Evolutionary conservation across 2,329 filamentous ascomycete genomes (phyloP).

Genomic region (Didymosphaeria variabile): DNA sequence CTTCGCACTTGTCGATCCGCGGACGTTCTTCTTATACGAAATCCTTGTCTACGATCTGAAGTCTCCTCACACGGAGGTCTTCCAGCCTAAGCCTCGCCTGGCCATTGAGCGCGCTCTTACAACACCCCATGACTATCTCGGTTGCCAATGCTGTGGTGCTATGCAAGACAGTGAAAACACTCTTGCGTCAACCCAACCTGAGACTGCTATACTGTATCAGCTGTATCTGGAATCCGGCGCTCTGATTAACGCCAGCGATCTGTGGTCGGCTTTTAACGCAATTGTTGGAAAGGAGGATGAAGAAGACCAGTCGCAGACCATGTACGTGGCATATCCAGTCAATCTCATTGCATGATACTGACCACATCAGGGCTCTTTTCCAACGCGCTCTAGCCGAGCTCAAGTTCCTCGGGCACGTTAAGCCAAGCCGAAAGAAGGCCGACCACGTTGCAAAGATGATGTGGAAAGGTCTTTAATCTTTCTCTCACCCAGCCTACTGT

Average conservation of each 20-base stretch:
- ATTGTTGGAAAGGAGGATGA: constrained; percentile 64
- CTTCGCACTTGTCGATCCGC: constrained; percentile 58
- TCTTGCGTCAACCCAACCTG: constrained; percentile 69
- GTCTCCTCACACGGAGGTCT: constrained; percentile 75
- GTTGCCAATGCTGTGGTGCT: constrained; percentile 71
- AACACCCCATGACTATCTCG: constrained; percentile 79
- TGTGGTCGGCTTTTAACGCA: constrained; percentile 79
- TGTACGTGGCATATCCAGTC: constrained; percentile 42
- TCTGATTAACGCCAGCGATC: constrained; percentile 79
- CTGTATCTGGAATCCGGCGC: constrained; percentile 80
- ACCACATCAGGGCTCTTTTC: constrained; percentile 70
- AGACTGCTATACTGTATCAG: constrained; percentile 78
- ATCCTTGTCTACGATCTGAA: constrained; percentile 78
- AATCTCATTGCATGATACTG: constrained; percentile 15
- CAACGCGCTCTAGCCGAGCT: constrained; percentile 87
- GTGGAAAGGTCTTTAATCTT: constrained; percentile 74
- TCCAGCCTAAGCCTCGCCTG: constrained; percentile 75
- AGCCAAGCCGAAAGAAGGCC: constrained; percentile 86
- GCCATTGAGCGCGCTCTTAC: constrained; percentile 76
- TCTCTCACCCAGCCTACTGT: constrained; percentile 9
- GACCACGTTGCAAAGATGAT: constrained; percentile 88
- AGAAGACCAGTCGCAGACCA: constrained; percentile 58
- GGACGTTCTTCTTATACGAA: constrained; percentile 71
- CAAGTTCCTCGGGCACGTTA: constrained; percentile 85
- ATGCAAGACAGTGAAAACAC: constrained; percentile 51